Percentiles rank a stretch among this genome's conserved stretches.
These are phyloP conservation scores for Aspergillus carbonarius DNA, from an alignment of 2,329 filamentous ascomycete genomes.

Conservation along the genomic window DNA sequence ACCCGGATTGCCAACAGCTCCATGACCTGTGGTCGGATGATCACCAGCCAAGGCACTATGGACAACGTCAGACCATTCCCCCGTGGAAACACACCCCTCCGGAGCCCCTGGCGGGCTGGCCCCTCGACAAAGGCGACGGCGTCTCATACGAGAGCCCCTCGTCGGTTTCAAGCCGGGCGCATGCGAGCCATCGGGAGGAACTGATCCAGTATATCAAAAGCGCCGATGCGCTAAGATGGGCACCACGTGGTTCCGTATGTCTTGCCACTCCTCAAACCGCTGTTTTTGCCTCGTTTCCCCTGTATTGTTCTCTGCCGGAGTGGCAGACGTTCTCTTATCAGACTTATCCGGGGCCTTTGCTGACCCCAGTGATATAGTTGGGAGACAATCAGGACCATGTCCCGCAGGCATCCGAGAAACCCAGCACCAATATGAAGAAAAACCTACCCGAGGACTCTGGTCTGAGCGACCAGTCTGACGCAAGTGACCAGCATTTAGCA, in stretches of 20 bases:
- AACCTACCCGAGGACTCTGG: slow-evolving; percentile 15
- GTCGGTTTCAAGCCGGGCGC: slow-evolving; percentile 18
- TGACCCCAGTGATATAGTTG: slow-evolving; percentile 12
- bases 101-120: slow-evolving; percentile 6
- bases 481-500: slow-evolving; percentile 37
- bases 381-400: slow-evolving; percentile 11
- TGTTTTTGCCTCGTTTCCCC: not conserved
- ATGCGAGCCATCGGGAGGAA: slow-evolving; percentile 63
- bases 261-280: not conserved
- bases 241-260: slow-evolving; percentile 61
- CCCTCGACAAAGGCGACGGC: slow-evolving; percentile 15
- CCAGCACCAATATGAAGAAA: slow-evolving; percentile 17
- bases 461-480: slow-evolving; percentile 9
- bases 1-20: slow-evolving; percentile 33
- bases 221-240: slow-evolving; percentile 73
- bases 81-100: slow-evolving; percentile 17
- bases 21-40: slow-evolving; percentile 28
- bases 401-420: slow-evolving; percentile 28
- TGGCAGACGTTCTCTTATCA: not conserved
- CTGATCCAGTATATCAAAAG: slow-evolving; percentile 83
- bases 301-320: not conserved
- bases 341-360: not conserved
- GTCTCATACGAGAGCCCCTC: slow-evolving; percentile 15
- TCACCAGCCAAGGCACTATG: slow-evolving; percentile 15
- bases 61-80: slow-evolving; percentile 5